Evolutionary conservation across 352 stramenopile genomes (phyloP).

Genomic region (Phytopythium sindhum): DNA sequence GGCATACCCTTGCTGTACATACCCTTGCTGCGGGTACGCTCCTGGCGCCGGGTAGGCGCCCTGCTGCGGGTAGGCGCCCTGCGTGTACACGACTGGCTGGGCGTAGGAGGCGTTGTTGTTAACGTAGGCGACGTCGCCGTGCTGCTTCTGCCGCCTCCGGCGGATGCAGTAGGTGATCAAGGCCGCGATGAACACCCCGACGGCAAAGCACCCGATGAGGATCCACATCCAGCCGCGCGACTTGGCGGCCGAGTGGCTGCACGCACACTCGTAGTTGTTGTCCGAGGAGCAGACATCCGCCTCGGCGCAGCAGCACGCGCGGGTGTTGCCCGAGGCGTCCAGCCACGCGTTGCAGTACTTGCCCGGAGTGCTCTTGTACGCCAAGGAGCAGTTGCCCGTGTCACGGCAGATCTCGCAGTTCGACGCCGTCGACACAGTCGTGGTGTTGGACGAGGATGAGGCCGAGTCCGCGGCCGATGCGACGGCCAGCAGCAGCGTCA

Average conservation of each 20-base stretch:
- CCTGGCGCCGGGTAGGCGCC: slow-evolving; percentile 19
- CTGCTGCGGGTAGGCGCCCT: slow-evolving; percentile 9
- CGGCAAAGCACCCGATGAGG: slow-evolving; percentile 22
- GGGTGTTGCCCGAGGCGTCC: slow-evolving; percentile 5
- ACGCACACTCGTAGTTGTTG: slow-evolving; percentile 44
- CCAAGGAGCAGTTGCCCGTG: slow-evolving; percentile 37
- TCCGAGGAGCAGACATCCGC: slow-evolving; percentile 33
- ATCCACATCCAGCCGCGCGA: slow-evolving; percentile 32
- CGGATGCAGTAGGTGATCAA: slow-evolving; percentile 33
- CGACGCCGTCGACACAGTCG: slow-evolving; percentile 10
- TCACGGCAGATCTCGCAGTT: slow-evolving; percentile 57
- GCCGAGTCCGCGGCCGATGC: slow-evolving; percentile 9
- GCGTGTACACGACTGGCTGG: slow-evolving; percentile 10
- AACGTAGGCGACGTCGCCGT: slow-evolving; percentile 7
- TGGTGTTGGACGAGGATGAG: slow-evolving; percentile 14
- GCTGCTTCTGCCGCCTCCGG: slow-evolving; percentile 19
- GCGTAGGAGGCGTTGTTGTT: slow-evolving; percentile 8
- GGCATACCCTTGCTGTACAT: slow-evolving; percentile 37
- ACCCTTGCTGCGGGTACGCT: slow-evolving; percentile 30
- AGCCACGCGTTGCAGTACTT: slow-evolving; percentile 59
- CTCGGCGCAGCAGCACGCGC: slow-evolving; percentile 23
- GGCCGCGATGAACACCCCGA: slow-evolving; percentile 28
- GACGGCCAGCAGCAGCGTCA: slow-evolving; percentile 1
- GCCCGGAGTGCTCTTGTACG: slow-evolving; percentile 37
- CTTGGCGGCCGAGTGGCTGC: slow-evolving; percentile 18